Conservation (phyloP, 163 green algal species). For the Prototheca cutis region DNA sequence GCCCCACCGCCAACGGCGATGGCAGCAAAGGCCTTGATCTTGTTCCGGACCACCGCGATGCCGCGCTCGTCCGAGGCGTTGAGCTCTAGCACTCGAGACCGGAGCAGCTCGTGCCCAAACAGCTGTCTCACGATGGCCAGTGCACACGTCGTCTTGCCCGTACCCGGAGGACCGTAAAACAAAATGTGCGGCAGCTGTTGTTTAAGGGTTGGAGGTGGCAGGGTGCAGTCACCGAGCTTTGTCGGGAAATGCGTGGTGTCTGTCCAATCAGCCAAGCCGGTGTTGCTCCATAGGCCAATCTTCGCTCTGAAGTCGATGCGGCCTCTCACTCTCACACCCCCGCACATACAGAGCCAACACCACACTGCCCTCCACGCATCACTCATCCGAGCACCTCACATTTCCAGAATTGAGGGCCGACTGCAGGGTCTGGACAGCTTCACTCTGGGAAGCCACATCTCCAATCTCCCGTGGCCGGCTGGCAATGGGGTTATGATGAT, state of each 20-base stretch:
- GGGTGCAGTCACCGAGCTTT: too few relatives aligned
- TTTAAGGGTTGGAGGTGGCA: too few relatives aligned
- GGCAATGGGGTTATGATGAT: conserved; percentile 11
- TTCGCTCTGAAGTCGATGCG: too few relatives aligned
- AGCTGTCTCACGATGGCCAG: conserved; percentile 85
- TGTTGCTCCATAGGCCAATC: background rate
- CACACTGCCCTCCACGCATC: too few relatives aligned
- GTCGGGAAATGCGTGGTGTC: too few relatives aligned
- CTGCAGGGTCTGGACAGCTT: conserved; percentile 82
- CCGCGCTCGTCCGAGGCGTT: conserved; percentile 94
- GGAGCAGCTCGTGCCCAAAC: conserved; percentile 78
- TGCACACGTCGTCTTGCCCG: conserved; percentile 91
- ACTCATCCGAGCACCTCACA: too few relatives aligned
- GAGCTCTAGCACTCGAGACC: conserved; percentile 85
- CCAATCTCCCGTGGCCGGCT: conserved; percentile 68
- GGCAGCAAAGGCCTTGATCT: conserved; percentile 38
- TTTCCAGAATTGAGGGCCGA: conserved; percentile 74
- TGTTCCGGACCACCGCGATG: conserved; percentile 80
- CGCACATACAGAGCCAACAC: too few relatives aligned
- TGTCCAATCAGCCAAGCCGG: too few relatives aligned
- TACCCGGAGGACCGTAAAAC: conserved; percentile 94
- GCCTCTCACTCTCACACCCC: too few relatives aligned
- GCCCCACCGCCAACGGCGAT: conserved; percentile 11
- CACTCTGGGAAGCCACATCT: conserved; percentile 91
- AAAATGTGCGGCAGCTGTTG: conserved; percentile 88